These are phyloP conservation scores for Ophiostoma ips DNA, from an alignment of 2,329 filamentous ascomycete genomes.

Conservation along the genomic window DNA sequence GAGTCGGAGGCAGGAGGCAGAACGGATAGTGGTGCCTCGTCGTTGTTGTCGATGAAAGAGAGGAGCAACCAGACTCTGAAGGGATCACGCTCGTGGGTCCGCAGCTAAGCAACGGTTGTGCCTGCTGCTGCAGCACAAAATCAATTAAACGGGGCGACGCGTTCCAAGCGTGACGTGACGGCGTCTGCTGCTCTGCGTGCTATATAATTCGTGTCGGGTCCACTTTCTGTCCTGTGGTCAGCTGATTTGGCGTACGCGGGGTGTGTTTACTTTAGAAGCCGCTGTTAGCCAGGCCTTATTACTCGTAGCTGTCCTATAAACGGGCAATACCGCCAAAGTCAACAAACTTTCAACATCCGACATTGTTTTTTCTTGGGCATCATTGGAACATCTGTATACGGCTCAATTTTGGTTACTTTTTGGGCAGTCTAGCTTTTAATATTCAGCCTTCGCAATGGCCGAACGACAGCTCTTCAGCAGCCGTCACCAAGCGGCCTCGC, in stretches of 20 bases:
- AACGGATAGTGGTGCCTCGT: too few relatives aligned
- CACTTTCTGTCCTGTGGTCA: slow-evolving; percentile 4
- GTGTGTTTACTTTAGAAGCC: not conserved
- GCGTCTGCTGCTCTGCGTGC: slow-evolving; percentile 6
- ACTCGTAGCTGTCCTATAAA: too few relatives aligned
- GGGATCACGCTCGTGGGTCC: not conserved
- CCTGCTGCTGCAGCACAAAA: slow-evolving; percentile 6
- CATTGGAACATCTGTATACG: too few relatives aligned
- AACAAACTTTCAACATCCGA: too few relatives aligned
- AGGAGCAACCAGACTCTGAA: not conserved
- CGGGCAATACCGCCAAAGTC: too few relatives aligned
- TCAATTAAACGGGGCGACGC: slow-evolving; percentile 15
- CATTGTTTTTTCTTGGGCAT: too few relatives aligned
- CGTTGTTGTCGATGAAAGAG: too few relatives aligned
- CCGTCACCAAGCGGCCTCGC: slow-evolving; percentile 5
- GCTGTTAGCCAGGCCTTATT: too few relatives aligned
- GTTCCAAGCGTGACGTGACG: slow-evolving; percentile 18
- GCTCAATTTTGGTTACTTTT: not conserved
- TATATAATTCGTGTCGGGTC: slow-evolving; percentile 13
- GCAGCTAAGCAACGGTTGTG: not conserved
- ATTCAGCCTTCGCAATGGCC: slow-evolving; percentile 5
- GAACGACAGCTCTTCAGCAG: slow-evolving; percentile 9
- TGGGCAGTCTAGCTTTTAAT: not conserved
- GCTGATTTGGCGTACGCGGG: slow-evolving; percentile 11
- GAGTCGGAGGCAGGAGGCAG: too few relatives aligned